Evolutionary conservation across 2,329 filamentous ascomycete species (phyloP).

Genomic region (Pyrenophora teres): DNA sequence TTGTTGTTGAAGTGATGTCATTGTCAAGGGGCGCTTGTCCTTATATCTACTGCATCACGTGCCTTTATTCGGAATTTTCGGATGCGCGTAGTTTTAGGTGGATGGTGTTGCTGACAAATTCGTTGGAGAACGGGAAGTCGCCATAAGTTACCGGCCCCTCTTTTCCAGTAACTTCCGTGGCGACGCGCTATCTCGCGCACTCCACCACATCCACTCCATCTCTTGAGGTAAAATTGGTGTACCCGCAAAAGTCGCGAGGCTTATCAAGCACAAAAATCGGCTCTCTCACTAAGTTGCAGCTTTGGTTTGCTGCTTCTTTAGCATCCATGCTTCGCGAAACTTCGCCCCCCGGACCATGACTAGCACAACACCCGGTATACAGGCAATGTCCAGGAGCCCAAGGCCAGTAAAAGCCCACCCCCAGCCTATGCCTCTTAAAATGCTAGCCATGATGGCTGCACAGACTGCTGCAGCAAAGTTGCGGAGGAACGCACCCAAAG

Average conservation of each 20-base stretch:
- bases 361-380: slow-evolving; percentile 30
- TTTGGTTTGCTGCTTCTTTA: slow-evolving; percentile 9
- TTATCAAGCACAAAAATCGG: too few species aligned
- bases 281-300: too few species aligned
- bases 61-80: too few species aligned
- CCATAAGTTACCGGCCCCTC: not conserved
- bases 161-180: slow-evolving; percentile 7
- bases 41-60: slow-evolving; percentile 12
- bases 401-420: slow-evolving; percentile 51
- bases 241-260: too few species aligned
- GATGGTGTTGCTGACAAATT: slow-evolving; percentile 32
- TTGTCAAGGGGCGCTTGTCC: not conserved
- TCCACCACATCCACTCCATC: not conserved
- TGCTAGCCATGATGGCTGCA: slow-evolving; percentile 43
- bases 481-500: slow-evolving; percentile 49
- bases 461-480: slow-evolving; percentile 50
- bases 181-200: not conserved
- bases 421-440: slow-evolving; percentile 45
- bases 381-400: slow-evolving; percentile 39
- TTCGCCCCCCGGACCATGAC: slow-evolving; percentile 29
- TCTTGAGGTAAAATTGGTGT: not conserved
- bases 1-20: slow-evolving; percentile 2
- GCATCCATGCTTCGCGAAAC: slow-evolving; percentile 28
- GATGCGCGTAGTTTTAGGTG: not conserved
- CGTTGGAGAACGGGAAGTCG: not conserved